These are phyloP conservation scores for Umbellularia californica DNA, from an alignment of 164 flowering plant genomes.

Conservation along the genomic window DNA sequence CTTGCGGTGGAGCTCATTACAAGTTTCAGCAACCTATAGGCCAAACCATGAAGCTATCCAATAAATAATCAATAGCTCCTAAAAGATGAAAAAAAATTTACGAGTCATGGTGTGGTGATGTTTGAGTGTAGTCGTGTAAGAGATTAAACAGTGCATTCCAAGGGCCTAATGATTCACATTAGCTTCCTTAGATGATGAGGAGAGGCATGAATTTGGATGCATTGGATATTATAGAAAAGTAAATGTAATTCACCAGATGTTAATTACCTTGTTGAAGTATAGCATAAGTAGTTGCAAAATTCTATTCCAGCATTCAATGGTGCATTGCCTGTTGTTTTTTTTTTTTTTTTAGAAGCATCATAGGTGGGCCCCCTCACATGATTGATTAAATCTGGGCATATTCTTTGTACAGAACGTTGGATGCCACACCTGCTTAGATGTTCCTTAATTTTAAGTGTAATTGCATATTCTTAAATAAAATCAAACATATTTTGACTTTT, in stretches of 20 bases:
- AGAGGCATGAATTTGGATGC: not conserved
- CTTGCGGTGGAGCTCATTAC: slow-evolving; percentile 7
- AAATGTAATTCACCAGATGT: not conserved
- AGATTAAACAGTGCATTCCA: not conserved
- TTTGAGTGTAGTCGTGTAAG: not conserved
- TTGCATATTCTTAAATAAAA: too few relatives aligned
- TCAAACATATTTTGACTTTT: too few relatives aligned
- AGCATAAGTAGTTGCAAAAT: too few relatives aligned
- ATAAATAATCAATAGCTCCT: slow-evolving; percentile 1
- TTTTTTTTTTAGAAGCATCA: too few relatives aligned
- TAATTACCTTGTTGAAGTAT: not conserved
- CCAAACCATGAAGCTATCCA: slow-evolving; percentile 14
- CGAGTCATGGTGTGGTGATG: not conserved
- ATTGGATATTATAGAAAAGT: not conserved
- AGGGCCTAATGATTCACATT: too few relatives aligned
- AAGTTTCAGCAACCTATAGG: slow-evolving; percentile 9
- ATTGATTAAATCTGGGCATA: too few relatives aligned
- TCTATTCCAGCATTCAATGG: too few relatives aligned
- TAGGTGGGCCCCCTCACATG: too few relatives aligned
- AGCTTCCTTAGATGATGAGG: not conserved
- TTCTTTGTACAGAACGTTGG: too few relatives aligned
- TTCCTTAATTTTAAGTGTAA: too few relatives aligned
- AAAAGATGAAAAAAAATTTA: not conserved
- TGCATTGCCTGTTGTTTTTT: too few relatives aligned
- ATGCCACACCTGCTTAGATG: too few relatives aligned